Evolutionary conservation across 2,329 filamentous ascomycete species (phyloP), one percentile per base, ranked within the genome.

Genomic region (Penicillium palitans): DNA sequence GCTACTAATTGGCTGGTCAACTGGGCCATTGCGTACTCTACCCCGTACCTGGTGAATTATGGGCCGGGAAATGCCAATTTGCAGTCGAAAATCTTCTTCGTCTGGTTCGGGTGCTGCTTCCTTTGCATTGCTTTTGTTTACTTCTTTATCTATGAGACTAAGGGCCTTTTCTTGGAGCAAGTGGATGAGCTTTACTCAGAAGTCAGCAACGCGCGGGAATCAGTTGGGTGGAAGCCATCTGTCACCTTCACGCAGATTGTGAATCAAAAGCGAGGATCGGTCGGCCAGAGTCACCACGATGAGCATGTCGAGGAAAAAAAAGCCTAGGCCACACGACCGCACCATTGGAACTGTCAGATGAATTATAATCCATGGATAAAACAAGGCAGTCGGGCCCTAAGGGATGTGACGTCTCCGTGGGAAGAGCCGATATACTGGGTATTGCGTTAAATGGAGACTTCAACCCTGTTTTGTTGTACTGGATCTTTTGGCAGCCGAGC

Each of bases 111-210:
- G 5, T 90, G 90, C 66, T 91, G 89, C 72, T 81, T 89, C 52
- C 66, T 89, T 17, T 86, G 85, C 50, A 83, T 78, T 62, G 54
- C 69, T 17, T 77, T 76, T 49, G 70, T 75, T 15, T 89, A 84
- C 71, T 87, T 88, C 73, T 84, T 86, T 76, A 86, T 96, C 69
- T 93, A 93, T 71, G 91, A 93, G 79, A 96, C 91, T 59, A 96
- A 95, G 81, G 90, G 89, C 12, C 82, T 92, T 15, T 86, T 84
- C 0, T 83, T 95, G 29, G 91, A 96, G 75, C 84, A 95, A 74
- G 87, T 96, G 57, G 90, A 96, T 69, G 84, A 90, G 78, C 75
- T 93, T 50, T 93, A 92, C 40, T 78, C 75, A 29, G 87, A 89
- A 71, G 81, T 87, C 29, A 45, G 40, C 27, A 35, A 10, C 24